Evolutionary conservation across 495 filamentous ascomycete genomes (phyloP), one percentile per base, ranked within the genome.

Genomic region (Corynascus novoguineensis): DNA sequence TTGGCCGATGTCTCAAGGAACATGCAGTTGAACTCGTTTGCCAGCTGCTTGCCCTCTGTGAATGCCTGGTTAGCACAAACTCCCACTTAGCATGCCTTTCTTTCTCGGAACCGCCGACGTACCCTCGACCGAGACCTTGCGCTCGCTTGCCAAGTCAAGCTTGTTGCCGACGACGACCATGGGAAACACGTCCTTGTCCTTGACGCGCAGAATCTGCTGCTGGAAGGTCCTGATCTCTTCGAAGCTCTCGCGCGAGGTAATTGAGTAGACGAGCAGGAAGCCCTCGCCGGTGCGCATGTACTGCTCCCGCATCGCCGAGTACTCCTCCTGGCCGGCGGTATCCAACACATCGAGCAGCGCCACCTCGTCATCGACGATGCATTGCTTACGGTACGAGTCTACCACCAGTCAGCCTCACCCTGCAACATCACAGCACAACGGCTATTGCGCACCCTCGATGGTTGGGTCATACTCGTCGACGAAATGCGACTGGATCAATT

Each of bases 371-470:
- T 98, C 93, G 71, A 98, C 95, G 53, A 95, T 85, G 70, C 95
- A 97, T 81, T 97, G 92, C 85, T 98, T 98, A 74, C 93, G 92
- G 79, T 98, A 98, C 58, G 93, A 97, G 71, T 98, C 93, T 98
- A 73, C 50, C 31, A 50, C 61, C 50, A 63, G 54, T 60, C 50
- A 50, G 25, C 9, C 5, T n/a, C 8, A 46, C 21, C 47, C 25
- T 35, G 27, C 12, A 17, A 28, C 54, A 32, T 10, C 44, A 42
- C 14, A 35, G 22, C n/a, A 34, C 17, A 1, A 40, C n/a, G 49
- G 21, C 46, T 4, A 22, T 38, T 58, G 67, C 84, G 62, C 73
- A 97, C 93, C 93, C 87, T 98, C 93, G 67, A 98, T 98, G 66
- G 93, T 98, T 41, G 93, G 93, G 74, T 98, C 93, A 73, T 98